Evolutionary conservation across 1,139 yeast genomes (phyloP), one percentile per base, ranked within the genome.

Genomic region (Kodamaea fungicola): DNA sequence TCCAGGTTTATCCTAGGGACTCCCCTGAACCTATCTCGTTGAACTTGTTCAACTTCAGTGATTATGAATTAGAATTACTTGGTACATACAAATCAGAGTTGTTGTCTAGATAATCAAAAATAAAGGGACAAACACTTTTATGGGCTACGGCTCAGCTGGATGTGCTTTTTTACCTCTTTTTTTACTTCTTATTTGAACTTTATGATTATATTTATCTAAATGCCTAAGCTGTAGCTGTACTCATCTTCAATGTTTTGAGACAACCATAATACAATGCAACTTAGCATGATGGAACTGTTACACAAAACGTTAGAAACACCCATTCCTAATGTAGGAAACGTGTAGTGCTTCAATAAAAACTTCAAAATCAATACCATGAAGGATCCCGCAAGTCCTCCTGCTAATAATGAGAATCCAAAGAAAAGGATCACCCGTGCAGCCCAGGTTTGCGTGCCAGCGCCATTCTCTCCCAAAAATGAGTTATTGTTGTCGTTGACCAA

Each of bases 211-310:
- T 23, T 31, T n/a, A 9, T 19, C 31, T 38, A 40, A 35, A 40
- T 40, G 16, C 43, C 90, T 56, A 89, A 75, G 35, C 95, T 84
- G 59, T 92, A 90, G 47, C 95, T 85, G 62, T 89, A 90, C 62
- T 90, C 97, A 56, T 90, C 97, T 59, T 92, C 97, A 43, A 89
- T 81, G 57, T 89, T 90, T 60, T 90, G 97, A 10, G 96, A 88
- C 43, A 90, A 68, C 97, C 97, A 92, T 51, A 92, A 69, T 5
- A 83, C 71, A 38, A 88, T 79, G 59, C 97, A 89, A 65, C 96
- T 86, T 51, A 87, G 65, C 88, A 90, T 84, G 28, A 92, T 79
- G 44, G 84, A 71, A 5, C 79, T 77, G 54, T 92, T 89, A 39
- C 90, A 80, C 21, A 85, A 74, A 34, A 92, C 89, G 59, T 92